Conservation (phyloP, 169 alveolate species). For the Cystoisospora suis region DNA sequence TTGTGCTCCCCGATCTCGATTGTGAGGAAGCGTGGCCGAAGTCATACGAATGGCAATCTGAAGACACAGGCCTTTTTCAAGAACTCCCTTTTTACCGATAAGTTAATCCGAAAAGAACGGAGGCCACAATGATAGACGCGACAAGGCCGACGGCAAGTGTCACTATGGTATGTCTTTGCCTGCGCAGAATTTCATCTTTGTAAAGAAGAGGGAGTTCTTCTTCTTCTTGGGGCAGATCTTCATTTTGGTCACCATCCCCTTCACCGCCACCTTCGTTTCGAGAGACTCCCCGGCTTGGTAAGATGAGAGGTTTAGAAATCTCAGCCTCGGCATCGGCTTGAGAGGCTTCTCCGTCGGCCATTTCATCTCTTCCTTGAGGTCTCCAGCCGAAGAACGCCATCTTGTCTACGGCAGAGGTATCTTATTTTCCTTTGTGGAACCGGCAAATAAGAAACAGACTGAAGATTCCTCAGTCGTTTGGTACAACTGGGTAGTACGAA, state of each 20-base stretch:
- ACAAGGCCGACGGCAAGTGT: neutral
- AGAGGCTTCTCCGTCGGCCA: neutral
- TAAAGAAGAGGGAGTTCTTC: neutral
- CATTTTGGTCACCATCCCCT: too few species aligned
- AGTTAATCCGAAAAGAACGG: neutral
- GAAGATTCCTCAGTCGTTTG: too few species aligned
- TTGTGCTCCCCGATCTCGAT: too few species aligned
- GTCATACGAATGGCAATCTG: too few species aligned
- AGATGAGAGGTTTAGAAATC: neutral
- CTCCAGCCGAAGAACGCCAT: neutral
- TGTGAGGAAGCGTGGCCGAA: too few species aligned
- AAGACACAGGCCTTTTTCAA: too few species aligned
- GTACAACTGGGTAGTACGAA: too few species aligned
- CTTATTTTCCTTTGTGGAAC: too few species aligned
- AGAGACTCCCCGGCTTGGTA: neutral
- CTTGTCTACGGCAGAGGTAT: too few species aligned
- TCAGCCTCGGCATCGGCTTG: constrained; percentile 19
- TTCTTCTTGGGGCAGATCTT: too few species aligned
- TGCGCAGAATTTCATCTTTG: constrained; percentile 5
- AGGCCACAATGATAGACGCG: neutral
- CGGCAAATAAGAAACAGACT: too few species aligned
- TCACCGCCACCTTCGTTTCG: neutral
- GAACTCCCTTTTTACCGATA: neutral
- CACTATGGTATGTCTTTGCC: neutral
- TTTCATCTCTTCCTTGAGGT: too few species aligned